Evolutionary conservation across 225 moss, liverwort and hornwort species (phyloP).

Genomic region (Sphagnum contortum): DNA sequence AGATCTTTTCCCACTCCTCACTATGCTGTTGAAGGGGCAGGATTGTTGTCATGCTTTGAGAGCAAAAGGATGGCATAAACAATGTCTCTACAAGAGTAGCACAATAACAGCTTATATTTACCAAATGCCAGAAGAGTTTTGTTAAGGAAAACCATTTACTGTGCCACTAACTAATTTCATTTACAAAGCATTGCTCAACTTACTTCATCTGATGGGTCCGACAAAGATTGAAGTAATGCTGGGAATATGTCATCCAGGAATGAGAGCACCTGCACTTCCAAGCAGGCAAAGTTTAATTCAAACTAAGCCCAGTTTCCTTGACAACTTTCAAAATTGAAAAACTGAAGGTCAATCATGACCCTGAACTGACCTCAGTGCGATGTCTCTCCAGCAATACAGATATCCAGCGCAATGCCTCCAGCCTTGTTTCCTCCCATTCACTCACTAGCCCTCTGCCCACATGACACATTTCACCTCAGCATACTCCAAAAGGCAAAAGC

Average conservation of each 20-base stretch:
- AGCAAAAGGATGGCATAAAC: no score
- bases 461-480: slow-evolving; percentile 1
- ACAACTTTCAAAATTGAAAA: no score
- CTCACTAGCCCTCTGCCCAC: slow-evolving; percentile 61
- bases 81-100: no score
- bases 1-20: no score
- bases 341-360: no score
- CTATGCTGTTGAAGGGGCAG: no score
- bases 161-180: no score
- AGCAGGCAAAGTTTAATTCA: neutral
- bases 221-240: slow-evolving; percentile 67
- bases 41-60: no score
- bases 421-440: slow-evolving; percentile 80
- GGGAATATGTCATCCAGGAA: slow-evolving; percentile 90
- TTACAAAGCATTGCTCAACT: slow-evolving; percentile 3
- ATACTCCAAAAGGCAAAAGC: neutral
- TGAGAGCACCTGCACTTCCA: slow-evolving; percentile 65
- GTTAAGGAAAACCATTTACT: no score
- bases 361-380: slow-evolving; percentile 48
- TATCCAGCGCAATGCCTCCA: slow-evolving; percentile 96
- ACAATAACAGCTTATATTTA: no score
- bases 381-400: slow-evolving; percentile 68
- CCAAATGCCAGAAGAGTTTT: no score
- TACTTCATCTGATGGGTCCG: slow-evolving; percentile 88
- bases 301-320: neutral